phyloP scores from a whole-genome alignment of 768 basidiomycete genomes.

The Paxillus involutus region DNA sequence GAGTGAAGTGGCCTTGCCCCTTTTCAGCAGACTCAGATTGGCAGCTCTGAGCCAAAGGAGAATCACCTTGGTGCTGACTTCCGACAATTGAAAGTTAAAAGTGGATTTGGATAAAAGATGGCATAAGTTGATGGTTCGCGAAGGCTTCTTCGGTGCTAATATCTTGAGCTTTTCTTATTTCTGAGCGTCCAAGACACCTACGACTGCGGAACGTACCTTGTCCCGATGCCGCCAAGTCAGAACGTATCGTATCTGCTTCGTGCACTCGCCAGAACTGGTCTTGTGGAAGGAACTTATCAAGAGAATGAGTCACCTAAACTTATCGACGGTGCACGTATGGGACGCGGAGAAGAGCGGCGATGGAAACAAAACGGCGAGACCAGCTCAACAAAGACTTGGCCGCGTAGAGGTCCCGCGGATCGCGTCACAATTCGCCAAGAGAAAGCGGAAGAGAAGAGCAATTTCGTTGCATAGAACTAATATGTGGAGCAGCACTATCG shows the following conservation, averaged over 20 bases:
- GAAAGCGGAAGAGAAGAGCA: not conserved
- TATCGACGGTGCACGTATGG: not conserved
- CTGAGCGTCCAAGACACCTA: not conserved
- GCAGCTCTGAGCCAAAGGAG: too few relatives aligned
- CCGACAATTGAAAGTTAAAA: too few relatives aligned
- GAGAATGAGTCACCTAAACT: not conserved
- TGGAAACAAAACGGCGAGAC: not conserved
- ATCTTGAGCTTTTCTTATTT: not conserved
- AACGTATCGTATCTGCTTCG: not conserved
- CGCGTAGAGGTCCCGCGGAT: not conserved
- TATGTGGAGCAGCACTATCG: not conserved
- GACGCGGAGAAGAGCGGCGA: not conserved
- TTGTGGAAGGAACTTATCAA: too few relatives aligned
- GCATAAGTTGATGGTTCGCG: too few relatives aligned
- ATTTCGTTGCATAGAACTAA: not conserved
- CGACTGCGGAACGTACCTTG: not conserved
- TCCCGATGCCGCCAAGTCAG: not conserved
- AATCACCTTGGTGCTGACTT: too few relatives aligned
- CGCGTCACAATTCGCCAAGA: not conserved
- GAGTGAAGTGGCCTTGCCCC: too few relatives aligned
- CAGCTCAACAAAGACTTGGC: not conserved
- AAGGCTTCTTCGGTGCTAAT: not conserved
- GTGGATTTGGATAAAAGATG: too few relatives aligned
- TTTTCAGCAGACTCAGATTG: too few relatives aligned
- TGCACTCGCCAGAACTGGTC: not conserved